Evolutionary conservation across 768 basidiomycete genomes (phyloP).

Genomic region (Suillus fuscotomentosus): DNA sequence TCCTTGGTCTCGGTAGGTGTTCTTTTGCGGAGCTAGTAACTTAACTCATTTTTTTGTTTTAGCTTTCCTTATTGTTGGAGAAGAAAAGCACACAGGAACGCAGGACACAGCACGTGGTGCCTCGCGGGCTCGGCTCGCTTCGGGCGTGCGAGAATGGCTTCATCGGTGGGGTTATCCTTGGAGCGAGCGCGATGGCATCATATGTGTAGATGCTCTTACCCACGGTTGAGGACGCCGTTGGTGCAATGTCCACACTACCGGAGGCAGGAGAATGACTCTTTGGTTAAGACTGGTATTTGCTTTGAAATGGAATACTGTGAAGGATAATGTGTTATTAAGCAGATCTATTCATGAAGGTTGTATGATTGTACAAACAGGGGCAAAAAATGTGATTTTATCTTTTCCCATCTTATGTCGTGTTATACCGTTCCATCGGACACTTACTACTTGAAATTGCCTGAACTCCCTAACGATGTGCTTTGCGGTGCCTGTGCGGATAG

Average conservation of each 20-base stretch:
- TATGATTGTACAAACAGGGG: slow-evolving; percentile 12
- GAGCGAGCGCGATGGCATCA: slow-evolving; percentile 88
- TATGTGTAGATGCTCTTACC: slow-evolving; percentile 85
- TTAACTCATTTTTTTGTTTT: slow-evolving; percentile 12
- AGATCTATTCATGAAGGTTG: slow-evolving; percentile 7
- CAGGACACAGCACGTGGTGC: slow-evolving; percentile 82
- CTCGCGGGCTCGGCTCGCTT: slow-evolving; percentile 78
- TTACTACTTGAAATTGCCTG: neutral
- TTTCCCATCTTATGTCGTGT: neutral
- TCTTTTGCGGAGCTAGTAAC: neutral
- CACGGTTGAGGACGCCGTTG: slow-evolving; percentile 44
- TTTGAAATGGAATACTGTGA: slow-evolving; percentile 4
- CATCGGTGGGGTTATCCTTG: slow-evolving; percentile 96
- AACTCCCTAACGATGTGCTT: neutral
- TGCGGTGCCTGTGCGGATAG: neutral
- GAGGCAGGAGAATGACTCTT: slow-evolving; percentile 5
- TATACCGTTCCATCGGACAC: neutral
- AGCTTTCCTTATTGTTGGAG: slow-evolving; percentile 91
- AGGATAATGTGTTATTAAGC: slow-evolving; percentile 5
- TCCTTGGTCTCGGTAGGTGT: slow-evolving; percentile 75
- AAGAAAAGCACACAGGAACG: slow-evolving; percentile 95
- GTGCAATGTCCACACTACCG: neutral
- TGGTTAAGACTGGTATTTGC: slow-evolving; percentile 6
- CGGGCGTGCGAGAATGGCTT: slow-evolving; percentile 87
- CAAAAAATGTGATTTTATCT: neutral